Base-by-base conservation (phyloP, 202 grass and related monocot species). In the Carex arenaria region DNA sequence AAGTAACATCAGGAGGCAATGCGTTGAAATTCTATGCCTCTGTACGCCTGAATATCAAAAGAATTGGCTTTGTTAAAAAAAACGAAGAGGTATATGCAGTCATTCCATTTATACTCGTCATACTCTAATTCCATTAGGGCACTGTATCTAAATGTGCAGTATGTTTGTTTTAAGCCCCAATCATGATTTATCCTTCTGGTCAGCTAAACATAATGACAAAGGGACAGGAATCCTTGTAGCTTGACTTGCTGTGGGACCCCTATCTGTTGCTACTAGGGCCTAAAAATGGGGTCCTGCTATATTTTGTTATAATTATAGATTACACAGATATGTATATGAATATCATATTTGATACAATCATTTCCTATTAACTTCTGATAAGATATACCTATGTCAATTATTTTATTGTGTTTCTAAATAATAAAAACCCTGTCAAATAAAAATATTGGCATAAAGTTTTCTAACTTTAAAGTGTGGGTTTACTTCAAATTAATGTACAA, bases 11-110 rank as follows among this genome's bases (percentile, higher is more conserved):
- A 75, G 92, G 95, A 61, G 92, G 95, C 34, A 94, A 98, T 62
- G 95, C 95, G 30, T 82, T 98, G 79, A 98, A 98, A 73, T 99
- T 99, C 85, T 99, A 99, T 84, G 91, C 96, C 64, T 95, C 91
- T 54, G 88, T 98, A 42, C 93, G 96, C n/a, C 12, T 98, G 85
- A 95, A 98, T 79, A 98, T 95, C 85, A 93, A 43, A 80, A 86
- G 93, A 72, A 65, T 95, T 85, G 96, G 93, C 64, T 88, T 92
- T 54, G 91, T 98, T 84, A 98, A 98, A 85, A 98, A 93, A 83
- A 88, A 88, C 2, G 96, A 98, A 89, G 96, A 95, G 86, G 96
- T 98, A 95, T 83, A 81, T 71, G 38, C 47, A 64, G 64, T 20
- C 10, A 5, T 56, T 86, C 73, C 26, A 36, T 77, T 36, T 34